Base-by-base conservation (phyloP, 164 flowering plant genomes). In the Paratinospora sagittata region DNA sequence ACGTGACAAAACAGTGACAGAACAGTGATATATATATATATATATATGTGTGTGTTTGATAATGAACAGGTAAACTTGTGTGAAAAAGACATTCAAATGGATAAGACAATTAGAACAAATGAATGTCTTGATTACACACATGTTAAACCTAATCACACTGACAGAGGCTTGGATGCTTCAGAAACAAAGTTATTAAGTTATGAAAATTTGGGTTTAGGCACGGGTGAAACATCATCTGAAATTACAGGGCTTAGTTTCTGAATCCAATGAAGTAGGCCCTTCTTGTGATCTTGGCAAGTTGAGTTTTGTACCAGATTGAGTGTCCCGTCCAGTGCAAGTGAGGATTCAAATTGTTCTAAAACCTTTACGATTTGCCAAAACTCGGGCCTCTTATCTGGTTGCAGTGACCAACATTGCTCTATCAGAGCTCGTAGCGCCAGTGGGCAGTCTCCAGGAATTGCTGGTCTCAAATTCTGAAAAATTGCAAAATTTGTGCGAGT, bases 361-460 rank as follows among this genome's bases (percentile, higher is more conserved):
- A 89, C 85, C 78, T 87, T 87, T 67, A 87, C 89, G 19, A 89
- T 79, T 79, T 87, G 91, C 87, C 89, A 85, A 68, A 85, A 89
- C 66, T 89, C 93, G 1, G 90, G 89, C 78, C 94, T 82, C 79
- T 86, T 87, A 39, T 87, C 91, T 3, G 90, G 82, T 9, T 76
- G 81, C 72, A 66, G 58, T 1, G 83, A 75, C 94, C 94, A 89
- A 57, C 94, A 89, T 73, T 87, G 94, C 82, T 88, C 88, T 9
- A 86, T 86, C 49, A 89, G 70, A 71, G 85, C 89, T 79, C 76
- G 81, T 83, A 90, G 74, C 0, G 86, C 87, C 26, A 86, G 82
- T 2, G 94, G 90, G 67, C 96, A 91, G 58, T 81, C 77, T 19
- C 11, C 72, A 8, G 96, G 94, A 21, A 91, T 80, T 45, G 34